phyloP scores from a whole-genome alignment of 441 rosid genomes.

The Populus hybrid region DNA sequence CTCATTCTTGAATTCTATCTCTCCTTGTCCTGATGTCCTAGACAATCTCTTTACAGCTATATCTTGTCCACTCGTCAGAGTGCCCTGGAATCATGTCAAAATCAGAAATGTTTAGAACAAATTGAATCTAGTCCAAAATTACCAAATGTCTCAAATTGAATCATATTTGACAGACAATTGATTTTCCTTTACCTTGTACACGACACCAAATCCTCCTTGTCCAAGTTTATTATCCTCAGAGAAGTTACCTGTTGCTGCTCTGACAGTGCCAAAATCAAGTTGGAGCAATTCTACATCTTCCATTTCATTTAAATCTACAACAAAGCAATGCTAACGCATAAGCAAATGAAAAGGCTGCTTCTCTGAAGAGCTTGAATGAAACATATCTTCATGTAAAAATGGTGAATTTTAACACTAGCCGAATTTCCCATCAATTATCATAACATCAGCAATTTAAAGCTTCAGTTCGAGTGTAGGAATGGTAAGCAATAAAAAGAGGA shows the following conservation, averaged over 20 bases:
- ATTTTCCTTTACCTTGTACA: conserved; percentile 19
- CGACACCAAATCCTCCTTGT: conserved; percentile 25
- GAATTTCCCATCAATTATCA: no score
- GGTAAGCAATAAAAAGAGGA: no score
- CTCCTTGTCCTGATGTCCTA: conserved; percentile 19
- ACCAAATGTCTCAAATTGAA: not conserved
- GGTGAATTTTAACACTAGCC: not conserved
- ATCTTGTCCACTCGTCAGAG: not conserved
- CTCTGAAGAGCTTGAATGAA: not conserved
- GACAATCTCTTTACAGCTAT: conserved; percentile 20
- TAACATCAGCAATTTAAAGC: no score
- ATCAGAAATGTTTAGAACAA: not conserved
- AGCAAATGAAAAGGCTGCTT: not conserved
- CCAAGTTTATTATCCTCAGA: not conserved
- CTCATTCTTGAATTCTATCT: conserved; percentile 21
- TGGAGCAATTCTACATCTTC: not conserved
- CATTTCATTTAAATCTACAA: not conserved
- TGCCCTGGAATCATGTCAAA: conserved; percentile 12
- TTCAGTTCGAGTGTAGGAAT: no score
- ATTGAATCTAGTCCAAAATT: not conserved
- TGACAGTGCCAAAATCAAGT: not conserved
- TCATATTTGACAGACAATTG: not conserved
- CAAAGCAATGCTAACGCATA: not conserved
- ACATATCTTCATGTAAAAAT: no score
- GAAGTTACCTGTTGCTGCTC: conserved; percentile 19